These are phyloP conservation scores for Asclepias syriaca DNA, from an alignment of 257 asterid species.

Conservation along the genomic window DNA sequence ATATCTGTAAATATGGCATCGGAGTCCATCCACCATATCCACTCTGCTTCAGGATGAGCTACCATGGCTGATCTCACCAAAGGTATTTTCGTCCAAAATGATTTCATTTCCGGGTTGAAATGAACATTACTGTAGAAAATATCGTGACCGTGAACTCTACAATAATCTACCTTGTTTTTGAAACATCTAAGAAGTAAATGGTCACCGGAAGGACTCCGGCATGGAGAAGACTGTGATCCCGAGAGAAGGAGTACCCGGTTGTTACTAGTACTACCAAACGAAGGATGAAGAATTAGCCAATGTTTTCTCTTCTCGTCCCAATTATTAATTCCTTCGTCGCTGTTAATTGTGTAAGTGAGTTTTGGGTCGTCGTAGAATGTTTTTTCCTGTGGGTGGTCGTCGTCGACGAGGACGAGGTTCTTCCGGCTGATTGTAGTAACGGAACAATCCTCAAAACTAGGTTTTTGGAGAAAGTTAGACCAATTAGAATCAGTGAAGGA, in stretches of 20 bases:
- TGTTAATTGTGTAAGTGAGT: slow-evolving; percentile 41
- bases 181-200: slow-evolving; percentile 62
- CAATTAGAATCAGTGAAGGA: slow-evolving; percentile 25
- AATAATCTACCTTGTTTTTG: slow-evolving; percentile 94
- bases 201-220: slow-evolving; percentile 66
- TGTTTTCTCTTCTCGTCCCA: slow-evolving; percentile 65
- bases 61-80: slow-evolving; percentile 63
- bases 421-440: slow-evolving; percentile 11
- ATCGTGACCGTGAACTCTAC: slow-evolving; percentile 86
- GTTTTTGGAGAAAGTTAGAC: slow-evolving; percentile 15
- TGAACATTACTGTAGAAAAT: slow-evolving; percentile 10
- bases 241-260: slow-evolving; percentile 46
- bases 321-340: slow-evolving; percentile 37
- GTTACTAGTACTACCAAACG: slow-evolving; percentile 18
- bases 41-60: slow-evolving; percentile 74
- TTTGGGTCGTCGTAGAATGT: slow-evolving; percentile 68
- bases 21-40: slow-evolving; percentile 79
- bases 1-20: slow-evolving; percentile 79
- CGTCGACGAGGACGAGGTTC: slow-evolving; percentile 16
- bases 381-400: slow-evolving; percentile 20
- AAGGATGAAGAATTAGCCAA: slow-evolving; percentile 52
- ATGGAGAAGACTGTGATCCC: slow-evolving; percentile 66
- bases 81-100: slow-evolving; percentile 71
- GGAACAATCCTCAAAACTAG: slow-evolving; percentile 7
- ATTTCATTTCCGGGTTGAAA: slow-evolving; percentile 46